Evolutionary conservation across 148 eudicot species (phyloP), one percentile per base, ranked within the genome.

Genomic region (Pharnaceum exiguum): DNA sequence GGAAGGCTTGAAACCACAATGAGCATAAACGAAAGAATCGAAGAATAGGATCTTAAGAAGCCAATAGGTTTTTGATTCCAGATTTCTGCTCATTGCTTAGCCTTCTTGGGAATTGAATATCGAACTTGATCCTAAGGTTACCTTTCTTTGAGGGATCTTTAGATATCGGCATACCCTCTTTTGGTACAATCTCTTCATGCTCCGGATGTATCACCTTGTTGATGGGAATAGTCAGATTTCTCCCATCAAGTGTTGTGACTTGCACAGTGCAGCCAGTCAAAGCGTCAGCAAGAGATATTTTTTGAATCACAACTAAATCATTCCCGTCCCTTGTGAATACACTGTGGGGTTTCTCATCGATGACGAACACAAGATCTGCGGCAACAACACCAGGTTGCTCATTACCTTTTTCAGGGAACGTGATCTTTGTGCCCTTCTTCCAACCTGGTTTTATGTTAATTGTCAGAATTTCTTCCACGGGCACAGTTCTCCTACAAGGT

Each of bases 401-500:
- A 12, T 79, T 69, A 13, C 83, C 83, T 61, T 79, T 79, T 53
- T 68, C 77, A 2, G 72, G 83, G 75, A 71, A 79, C 9, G 72
- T 75, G 61, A 71, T 65, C 61, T 69, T 75, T 2, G 80, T 72
- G 7, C 83, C 80, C 47, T 72, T 69, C 49, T 72, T 79, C 77
- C 77, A 79, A 2, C 83, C 83, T 2, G 80, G 80, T 28, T 79
- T 75, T 50, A 79, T 69, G 55, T 72, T 57, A 19, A 79, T 72
- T 0, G 77, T 66, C 35, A 79, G 36, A 24, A 71, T 66, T 60
- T 75, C 79, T 52, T 72, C 72, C 30, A 70, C 72, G 1, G 76
- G 55, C 10, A 58, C 17, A 10, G 68, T 67, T 43, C 51, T 67
- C 68, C 82, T 78, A 72, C 52, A 22, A 46, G 25, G 29, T 51